A percentile compares a stretch with the other conserved stretches of the same genome.
Conservation (phyloP, 2,329 filamentous ascomycete genomes). For the Pseudogymnoascus sp. region DNA sequence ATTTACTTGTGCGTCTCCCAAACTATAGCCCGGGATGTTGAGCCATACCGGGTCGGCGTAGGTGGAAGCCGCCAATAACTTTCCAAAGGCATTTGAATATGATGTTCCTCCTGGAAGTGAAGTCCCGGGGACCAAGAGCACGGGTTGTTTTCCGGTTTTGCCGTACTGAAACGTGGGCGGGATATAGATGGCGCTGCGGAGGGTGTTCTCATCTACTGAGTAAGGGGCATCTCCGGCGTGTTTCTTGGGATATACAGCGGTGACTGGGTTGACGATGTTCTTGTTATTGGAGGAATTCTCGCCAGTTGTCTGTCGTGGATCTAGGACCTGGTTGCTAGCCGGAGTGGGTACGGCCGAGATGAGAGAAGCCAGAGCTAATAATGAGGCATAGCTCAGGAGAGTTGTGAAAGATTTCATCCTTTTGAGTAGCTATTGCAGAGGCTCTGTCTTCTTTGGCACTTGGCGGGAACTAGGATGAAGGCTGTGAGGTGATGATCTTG, state of each 20-base stretch:
- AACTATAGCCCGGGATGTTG: conserved; percentile 41
- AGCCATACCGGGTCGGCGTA: conserved; percentile 45
- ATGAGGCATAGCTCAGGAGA: background rate
- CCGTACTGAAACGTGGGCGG: conserved; percentile 40
- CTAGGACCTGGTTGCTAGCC: background rate
- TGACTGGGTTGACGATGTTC: conserved; percentile 13
- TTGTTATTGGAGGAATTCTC: conserved; percentile 11
- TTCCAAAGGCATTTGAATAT: conserved; percentile 35
- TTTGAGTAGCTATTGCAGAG: background rate
- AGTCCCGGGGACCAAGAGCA: conserved; percentile 47
- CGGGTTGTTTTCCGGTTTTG: conserved; percentile 31
- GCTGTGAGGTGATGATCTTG: background rate
- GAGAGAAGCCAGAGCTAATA: background rate
- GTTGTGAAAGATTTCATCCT: background rate
- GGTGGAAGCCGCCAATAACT: conserved; percentile 34
- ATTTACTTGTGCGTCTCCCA: conserved; percentile 41
- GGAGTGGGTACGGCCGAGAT: background rate
- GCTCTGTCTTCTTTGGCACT: background rate
- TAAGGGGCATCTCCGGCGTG: conserved; percentile 38
- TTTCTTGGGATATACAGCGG: conserved; percentile 31
- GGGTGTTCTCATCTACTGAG: conserved; percentile 34
- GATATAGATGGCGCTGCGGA: conserved; percentile 45
- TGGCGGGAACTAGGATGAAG: background rate
- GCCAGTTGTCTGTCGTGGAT: conserved; percentile 5
- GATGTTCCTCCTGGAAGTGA: conserved; percentile 36